Base-by-base conservation (phyloP, 2,329 filamentous ascomycete species). In the Verticillium zaregamsianum region DNA sequence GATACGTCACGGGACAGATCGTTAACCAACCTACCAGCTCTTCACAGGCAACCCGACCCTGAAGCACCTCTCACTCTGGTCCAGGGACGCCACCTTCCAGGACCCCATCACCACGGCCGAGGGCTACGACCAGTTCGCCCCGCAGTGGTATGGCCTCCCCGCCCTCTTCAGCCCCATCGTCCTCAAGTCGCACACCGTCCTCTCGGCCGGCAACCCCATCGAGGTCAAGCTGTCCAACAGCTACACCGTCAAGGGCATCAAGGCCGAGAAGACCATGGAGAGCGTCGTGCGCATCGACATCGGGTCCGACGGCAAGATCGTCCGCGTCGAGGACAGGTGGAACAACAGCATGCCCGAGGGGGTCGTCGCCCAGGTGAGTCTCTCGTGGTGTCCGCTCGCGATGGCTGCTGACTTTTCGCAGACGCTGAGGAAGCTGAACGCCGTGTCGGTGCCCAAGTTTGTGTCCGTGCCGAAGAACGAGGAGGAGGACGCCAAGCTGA, bases 31-130 rank as follows among this genome's bases (percentile, higher is more conserved):
- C 17, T 8, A 20, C 40, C 55, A 81, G 79, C 80, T 89, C 57
- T 89, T 88, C 69, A 82, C 83, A 37, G 86, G 86, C 55, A 78
- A 81, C 20, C 84, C 86, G 0, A 84, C 83, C 2, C 77, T 87
- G 3, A 78, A 79, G 49, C 87, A 88, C 69, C 79, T 89, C 55
- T 74, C 77, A 15, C 77, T 89, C 28, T 89, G 86, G 86, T 77
- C 76, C 57, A 83, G 83, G 62, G 78, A 83, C 40, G 86, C 79
- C 8, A 79, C 77, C 0, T 89, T 89, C 71, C 71, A 79, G 33
- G 86, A 89, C 68, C 84, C 83, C 5, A 73, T 89, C 55, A 86
- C 85, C 52, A 78, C 83, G 39, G 84, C 86, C 2, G 69, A 75
- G 25, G 86, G 86, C 9, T 80, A 82, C 60, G 78, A 82, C 65